phyloP scores from a whole-genome alignment of 208 protist genomes.

The Angomonas ambiguus region DNA sequence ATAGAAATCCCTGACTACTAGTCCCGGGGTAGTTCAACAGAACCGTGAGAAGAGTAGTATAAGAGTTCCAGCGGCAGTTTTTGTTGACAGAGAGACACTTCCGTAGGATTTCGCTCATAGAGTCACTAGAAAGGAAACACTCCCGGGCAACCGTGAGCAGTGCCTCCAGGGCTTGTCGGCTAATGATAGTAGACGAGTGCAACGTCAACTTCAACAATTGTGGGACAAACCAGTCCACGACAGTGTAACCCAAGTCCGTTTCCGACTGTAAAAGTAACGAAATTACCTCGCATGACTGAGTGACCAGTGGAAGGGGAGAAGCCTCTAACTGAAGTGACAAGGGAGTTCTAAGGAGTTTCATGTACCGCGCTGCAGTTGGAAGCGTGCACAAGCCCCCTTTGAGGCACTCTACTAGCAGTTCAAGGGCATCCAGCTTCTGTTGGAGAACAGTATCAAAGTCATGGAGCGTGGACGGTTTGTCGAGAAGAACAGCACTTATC shows the following conservation, averaged over 20 bases:
- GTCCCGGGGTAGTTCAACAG: constrained; percentile 41
- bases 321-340: neutral
- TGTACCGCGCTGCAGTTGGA: constrained; percentile 10
- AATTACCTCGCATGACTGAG: constrained; percentile 17
- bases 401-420: neutral
- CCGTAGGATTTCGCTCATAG: constrained; percentile 32
- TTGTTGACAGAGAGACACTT: constrained; percentile 34
- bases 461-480: neutral
- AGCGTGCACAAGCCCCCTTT: neutral
- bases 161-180: constrained; percentile 19
- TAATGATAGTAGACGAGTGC: constrained; percentile 20
- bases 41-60: constrained; percentile 27
- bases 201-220: constrained; percentile 32
- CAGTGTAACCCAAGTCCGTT: neutral
- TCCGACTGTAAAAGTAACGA: neutral
- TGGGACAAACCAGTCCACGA: constrained; percentile 49
- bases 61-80: constrained; percentile 32
- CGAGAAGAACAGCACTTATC: neutral
- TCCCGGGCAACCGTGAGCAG: constrained; percentile 25
- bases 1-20: constrained; percentile 20
- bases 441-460: neutral
- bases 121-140: constrained; percentile 39
- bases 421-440: neutral
- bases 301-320: constrained; percentile 2
- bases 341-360: neutral